phyloP scores from a whole-genome alignment of 148 eudicot genomes.

The Camellia japonica region DNA sequence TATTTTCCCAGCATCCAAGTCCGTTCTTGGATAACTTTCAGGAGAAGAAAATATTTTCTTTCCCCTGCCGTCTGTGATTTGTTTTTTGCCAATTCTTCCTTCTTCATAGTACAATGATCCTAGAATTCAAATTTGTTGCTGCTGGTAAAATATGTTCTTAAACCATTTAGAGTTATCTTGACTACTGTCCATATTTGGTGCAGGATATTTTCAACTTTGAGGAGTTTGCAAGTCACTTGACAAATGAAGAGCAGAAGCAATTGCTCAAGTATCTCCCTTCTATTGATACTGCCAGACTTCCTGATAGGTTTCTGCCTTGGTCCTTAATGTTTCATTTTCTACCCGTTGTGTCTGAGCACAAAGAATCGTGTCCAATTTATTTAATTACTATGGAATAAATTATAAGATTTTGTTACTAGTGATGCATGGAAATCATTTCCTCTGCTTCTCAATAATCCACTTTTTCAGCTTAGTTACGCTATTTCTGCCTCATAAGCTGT shows the following conservation, averaged over 20 bases:
- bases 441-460: too few relatives aligned
- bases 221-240: conserved; percentile 49
- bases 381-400: not conserved
- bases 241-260: conserved; percentile 65
- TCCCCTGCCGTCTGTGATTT: not conserved
- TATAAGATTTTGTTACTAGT: not conserved
- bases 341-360: not conserved
- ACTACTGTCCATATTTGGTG: conserved; percentile 13
- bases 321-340: not conserved
- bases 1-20: not conserved
- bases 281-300: conserved; percentile 44
- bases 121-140: not conserved
- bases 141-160: not conserved
- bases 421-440: conserved; percentile 4
- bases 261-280: conserved; percentile 73
- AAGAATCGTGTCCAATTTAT: not conserved
- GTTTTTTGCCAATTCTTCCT: not conserved
- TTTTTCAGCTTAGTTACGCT: too few relatives aligned
- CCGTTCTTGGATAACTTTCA: not conserved
- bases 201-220: conserved; percentile 75
- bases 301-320: conserved; percentile 54
- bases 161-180: conserved; percentile 1
- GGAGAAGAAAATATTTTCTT: not conserved
- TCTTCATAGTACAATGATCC: not conserved
- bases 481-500: too few relatives aligned